phyloP scores from a whole-genome alignment of 106 monocot genomes.

The Acorus gramineus region DNA sequence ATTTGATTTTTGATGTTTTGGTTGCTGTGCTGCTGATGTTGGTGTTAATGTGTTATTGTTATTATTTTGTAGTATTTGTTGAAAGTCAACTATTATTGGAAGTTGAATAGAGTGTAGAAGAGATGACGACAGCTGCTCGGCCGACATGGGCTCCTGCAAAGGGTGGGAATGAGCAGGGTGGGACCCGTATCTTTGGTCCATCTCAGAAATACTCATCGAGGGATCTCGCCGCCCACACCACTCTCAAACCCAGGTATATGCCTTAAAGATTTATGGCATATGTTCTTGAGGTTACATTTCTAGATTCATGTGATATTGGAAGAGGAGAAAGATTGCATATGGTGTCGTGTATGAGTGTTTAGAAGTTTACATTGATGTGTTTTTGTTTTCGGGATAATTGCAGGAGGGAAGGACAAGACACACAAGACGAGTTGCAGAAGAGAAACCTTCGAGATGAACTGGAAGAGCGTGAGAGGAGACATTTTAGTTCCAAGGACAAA shows the following conservation, averaged over 20 bases:
- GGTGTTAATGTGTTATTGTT: too few relatives aligned
- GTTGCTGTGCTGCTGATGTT: too few relatives aligned
- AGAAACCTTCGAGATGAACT: slow-evolving; percentile 81
- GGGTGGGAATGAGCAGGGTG: slow-evolving; percentile 96
- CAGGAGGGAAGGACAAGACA: slow-evolving; percentile 92
- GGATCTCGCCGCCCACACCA: slow-evolving; percentile 84
- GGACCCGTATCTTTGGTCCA: slow-evolving; percentile 92
- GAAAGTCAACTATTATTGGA: too few relatives aligned
- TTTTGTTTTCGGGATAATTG: background rate
- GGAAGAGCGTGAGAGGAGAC: slow-evolving; percentile 83
- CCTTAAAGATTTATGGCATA: background rate
- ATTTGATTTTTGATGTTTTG: too few relatives aligned
- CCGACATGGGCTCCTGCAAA: slow-evolving; percentile 99
- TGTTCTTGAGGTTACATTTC: background rate
- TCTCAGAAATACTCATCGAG: slow-evolving; percentile 93
- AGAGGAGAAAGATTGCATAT: background rate
- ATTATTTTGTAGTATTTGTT: too few relatives aligned
- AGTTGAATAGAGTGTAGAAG: background rate
- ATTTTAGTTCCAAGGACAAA: slow-evolving; percentile 87
- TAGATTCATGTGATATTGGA: too few relatives aligned
- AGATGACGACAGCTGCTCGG: slow-evolving; percentile 91
- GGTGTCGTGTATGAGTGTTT: background rate
- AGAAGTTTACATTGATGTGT: background rate
- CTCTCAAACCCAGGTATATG: slow-evolving; percentile 77
- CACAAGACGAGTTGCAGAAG: slow-evolving; percentile 85